Evolutionary conservation across 345 rosid genomes (phyloP).

Genomic region (Iberis pinnata): DNA sequence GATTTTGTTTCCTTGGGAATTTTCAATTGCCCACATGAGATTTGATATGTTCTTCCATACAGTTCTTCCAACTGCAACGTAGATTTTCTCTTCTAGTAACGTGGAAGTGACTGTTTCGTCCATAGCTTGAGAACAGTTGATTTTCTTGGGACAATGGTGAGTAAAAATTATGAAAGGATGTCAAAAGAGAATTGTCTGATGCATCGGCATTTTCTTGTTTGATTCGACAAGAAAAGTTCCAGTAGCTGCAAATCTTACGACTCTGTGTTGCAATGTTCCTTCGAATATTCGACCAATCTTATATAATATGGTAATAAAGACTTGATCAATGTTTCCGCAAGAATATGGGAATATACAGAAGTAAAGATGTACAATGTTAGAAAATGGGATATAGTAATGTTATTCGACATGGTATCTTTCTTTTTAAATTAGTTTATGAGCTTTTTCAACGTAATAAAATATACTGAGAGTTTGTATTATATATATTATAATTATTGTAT

Average conservation of each 20-base stretch:
- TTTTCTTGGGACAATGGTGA: neutral
- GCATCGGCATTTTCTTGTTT: neutral
- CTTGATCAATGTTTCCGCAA: slow-evolving; percentile 9
- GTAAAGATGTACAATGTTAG: no score
- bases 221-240: slow-evolving; percentile 11
- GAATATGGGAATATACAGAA: no score
- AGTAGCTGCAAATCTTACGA: slow-evolving; percentile 16
- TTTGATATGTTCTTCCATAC: slow-evolving; percentile 39
- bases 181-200: neutral
- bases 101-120: slow-evolving; percentile 26
- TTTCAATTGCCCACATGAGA: slow-evolving; percentile 51
- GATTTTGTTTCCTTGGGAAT: slow-evolving; percentile 51
- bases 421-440: no score
- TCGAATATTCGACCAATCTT: slow-evolving; percentile 26
- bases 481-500: no score
- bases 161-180: neutral
- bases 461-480: no score
- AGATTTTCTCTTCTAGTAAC: slow-evolving; percentile 47
- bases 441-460: no score
- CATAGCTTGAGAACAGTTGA: slow-evolving; percentile 13
- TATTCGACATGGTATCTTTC: no score
- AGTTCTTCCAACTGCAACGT: slow-evolving; percentile 54
- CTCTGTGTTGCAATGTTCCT: slow-evolving; percentile 14
- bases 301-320: neutral
- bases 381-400: no score